Evolutionary conservation across 768 basidiomycete species (phyloP).

Genomic region (Boletus tomentosulus): DNA sequence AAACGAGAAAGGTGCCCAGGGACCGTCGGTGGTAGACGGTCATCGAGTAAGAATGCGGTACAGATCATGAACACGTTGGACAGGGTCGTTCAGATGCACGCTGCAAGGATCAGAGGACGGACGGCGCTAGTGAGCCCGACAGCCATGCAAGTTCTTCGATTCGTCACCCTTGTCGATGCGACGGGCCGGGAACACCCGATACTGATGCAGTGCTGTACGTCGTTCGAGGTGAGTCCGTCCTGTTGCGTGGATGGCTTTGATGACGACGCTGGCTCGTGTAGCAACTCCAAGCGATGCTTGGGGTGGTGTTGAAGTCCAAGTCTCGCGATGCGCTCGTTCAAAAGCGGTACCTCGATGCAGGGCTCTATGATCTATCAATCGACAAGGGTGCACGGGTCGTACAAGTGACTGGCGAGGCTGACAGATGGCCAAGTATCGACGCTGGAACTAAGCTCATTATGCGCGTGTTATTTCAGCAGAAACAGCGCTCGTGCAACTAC

Average conservation of each 20-base stretch:
- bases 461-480: no score
- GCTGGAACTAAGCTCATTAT: no score
- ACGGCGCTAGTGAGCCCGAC: conserved; percentile 13
- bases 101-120: conserved; percentile 8
- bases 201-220: conserved; percentile 22
- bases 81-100: conserved; percentile 21
- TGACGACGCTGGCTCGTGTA: conserved; percentile 5
- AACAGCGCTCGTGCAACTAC: conserved; percentile 14
- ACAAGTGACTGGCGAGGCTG: conserved; percentile 19
- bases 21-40: not conserved
- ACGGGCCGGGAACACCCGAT: conserved; percentile 26
- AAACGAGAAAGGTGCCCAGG: conserved; percentile 16
- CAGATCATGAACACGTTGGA: conserved; percentile 20
- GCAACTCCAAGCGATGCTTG: conserved; percentile 23
- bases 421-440: conserved; percentile 21
- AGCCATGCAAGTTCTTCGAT: conserved; percentile 18
- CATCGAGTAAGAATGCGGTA: conserved; percentile 8
- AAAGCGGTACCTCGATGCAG: conserved; percentile 21
- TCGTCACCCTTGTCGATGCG: conserved; percentile 23
- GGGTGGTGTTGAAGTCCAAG: conserved; percentile 12
- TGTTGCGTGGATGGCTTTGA: not conserved
- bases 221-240: conserved; percentile 18
- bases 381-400: conserved; percentile 21
- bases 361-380: conserved; percentile 22
- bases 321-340: conserved; percentile 20